These are phyloP conservation scores for Hypoxylon sp. DNA, from an alignment of 2,329 filamentous ascomycete species.

Conservation along the genomic window DNA sequence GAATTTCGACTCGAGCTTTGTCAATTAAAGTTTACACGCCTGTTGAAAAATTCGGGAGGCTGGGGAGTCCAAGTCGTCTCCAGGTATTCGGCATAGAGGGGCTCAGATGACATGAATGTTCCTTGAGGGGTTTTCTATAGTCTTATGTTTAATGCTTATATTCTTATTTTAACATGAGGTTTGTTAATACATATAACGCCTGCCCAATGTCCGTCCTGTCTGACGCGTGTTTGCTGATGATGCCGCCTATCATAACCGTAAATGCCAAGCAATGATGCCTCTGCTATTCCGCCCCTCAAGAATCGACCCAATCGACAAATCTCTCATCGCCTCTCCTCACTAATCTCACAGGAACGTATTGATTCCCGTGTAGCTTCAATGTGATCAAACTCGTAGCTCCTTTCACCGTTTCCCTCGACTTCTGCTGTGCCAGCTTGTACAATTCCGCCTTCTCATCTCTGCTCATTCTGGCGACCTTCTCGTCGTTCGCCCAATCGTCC, in stretches of 20 bases:
- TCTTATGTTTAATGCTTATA: neutral
- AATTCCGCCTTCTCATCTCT: constrained; percentile 62
- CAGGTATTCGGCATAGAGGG: neutral
- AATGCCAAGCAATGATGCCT: constrained; percentile 12
- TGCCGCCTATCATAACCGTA: constrained; percentile 8
- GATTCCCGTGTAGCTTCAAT: constrained; percentile 75
- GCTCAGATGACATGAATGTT: neutral
- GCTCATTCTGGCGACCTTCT: constrained; percentile 68
- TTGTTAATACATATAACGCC: constrained; percentile 1
- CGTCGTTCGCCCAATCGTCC: constrained; percentile 70
- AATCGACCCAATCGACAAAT: constrained; percentile 65
- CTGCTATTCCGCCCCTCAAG: constrained; percentile 14
- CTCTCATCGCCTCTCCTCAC: constrained; percentile 78
- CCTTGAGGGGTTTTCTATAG: neutral
- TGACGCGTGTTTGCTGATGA: constrained; percentile 7
- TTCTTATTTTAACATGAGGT: neutral
- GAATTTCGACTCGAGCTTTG: constrained; percentile 8
- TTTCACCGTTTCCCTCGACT: constrained; percentile 66
- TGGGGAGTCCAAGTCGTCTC: constrained; percentile 19
- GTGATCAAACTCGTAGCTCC: constrained; percentile 76
- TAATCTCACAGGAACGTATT: constrained; percentile 75
- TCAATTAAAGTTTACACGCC: constrained; percentile 17
- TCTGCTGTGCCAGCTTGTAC: constrained; percentile 73
- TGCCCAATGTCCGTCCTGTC: neutral
- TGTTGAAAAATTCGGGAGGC: constrained; percentile 29